A percentile compares a stretch with the other conserved stretches of the same genome.
Conservation (phyloP, 2,329 filamentous ascomycete genomes). For the Zymoseptoria brevis region DNA sequence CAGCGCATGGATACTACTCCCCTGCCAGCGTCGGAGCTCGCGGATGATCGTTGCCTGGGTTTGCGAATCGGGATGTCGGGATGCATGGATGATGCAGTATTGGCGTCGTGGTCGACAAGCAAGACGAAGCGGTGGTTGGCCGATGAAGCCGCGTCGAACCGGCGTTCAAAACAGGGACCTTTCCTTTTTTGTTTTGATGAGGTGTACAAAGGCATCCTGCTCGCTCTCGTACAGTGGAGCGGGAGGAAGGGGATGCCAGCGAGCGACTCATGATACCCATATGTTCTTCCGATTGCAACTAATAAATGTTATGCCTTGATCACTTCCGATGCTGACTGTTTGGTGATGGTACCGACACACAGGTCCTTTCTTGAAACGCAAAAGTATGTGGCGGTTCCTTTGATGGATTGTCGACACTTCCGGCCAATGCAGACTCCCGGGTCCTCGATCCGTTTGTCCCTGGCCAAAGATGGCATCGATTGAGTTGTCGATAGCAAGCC, state of each 20-base stretch:
- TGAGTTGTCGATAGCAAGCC: too few relatives aligned
- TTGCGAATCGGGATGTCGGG: neutral
- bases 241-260: neutral
- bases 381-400: too few relatives aligned
- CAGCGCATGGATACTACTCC: conserved; percentile 10
- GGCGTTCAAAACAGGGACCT: neutral
- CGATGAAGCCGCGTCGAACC: neutral
- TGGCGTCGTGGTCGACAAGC: neutral
- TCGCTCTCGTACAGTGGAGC: neutral
- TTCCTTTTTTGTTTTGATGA: neutral
- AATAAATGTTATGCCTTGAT: neutral
- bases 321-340: neutral
- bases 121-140: neutral
- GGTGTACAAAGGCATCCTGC: neutral
- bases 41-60: neutral
- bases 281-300: neutral
- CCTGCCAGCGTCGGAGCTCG: neutral
- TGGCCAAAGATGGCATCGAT: too few relatives aligned
- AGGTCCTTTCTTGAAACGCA: too few relatives aligned
- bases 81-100: neutral
- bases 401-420: too few relatives aligned
- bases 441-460: too few relatives aligned
- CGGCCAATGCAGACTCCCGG: too few relatives aligned
- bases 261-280: neutral
- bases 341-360: too few relatives aligned